Evolutionary conservation across 305 asterid species (phyloP).

Genomic region (Fraxinus platypoda): DNA sequence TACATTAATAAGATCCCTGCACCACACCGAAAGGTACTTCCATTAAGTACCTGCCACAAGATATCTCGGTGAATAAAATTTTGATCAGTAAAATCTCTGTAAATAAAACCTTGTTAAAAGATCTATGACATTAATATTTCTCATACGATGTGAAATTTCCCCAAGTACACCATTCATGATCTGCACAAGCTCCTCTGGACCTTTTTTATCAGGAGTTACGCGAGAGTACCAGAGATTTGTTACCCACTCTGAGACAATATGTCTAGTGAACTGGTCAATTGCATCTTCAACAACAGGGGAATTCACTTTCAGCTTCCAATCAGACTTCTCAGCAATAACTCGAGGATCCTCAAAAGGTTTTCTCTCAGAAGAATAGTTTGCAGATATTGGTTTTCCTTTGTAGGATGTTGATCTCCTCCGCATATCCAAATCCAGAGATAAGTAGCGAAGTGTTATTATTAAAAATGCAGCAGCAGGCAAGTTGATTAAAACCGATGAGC

Average conservation of each 20-base stretch:
- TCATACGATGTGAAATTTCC: slow-evolving; percentile 80
- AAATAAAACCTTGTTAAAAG: slow-evolving; percentile 76
- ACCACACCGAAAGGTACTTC: slow-evolving; percentile 28
- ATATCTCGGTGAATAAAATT: slow-evolving; percentile 19
- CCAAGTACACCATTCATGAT: slow-evolving; percentile 82
- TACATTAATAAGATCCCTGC: slow-evolving; percentile 75
- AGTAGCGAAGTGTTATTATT: slow-evolving; percentile 68
- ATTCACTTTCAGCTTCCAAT: slow-evolving; percentile 89
- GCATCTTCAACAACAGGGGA: slow-evolving; percentile 94
- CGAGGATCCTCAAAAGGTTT: slow-evolving; percentile 40
- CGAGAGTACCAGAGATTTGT: slow-evolving; percentile 95
- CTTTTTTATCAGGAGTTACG: slow-evolving; percentile 87
- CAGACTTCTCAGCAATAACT: slow-evolving; percentile 46
- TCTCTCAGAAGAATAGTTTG: slow-evolving; percentile 34
- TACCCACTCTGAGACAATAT: slow-evolving; percentile 96
- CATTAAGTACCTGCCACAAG: slow-evolving; percentile 24
- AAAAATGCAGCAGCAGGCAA: slow-evolving; percentile 75
- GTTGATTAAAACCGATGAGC: slow-evolving; percentile 87
- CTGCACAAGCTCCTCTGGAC: slow-evolving; percentile 85
- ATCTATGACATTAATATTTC: slow-evolving; percentile 79
- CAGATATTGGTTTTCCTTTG: slow-evolving; percentile 56
- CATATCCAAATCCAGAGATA: slow-evolving; percentile 75
- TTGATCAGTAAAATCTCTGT: slow-evolving; percentile 22
- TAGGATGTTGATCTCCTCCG: slow-evolving; percentile 78
- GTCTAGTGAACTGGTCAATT: slow-evolving; percentile 79